Percentiles rank a stretch among this genome's conserved stretches.
These are phyloP conservation scores for Podila clonocystis DNA, from an alignment of 192 early-diverging fungal species.

Conservation along the genomic window DNA sequence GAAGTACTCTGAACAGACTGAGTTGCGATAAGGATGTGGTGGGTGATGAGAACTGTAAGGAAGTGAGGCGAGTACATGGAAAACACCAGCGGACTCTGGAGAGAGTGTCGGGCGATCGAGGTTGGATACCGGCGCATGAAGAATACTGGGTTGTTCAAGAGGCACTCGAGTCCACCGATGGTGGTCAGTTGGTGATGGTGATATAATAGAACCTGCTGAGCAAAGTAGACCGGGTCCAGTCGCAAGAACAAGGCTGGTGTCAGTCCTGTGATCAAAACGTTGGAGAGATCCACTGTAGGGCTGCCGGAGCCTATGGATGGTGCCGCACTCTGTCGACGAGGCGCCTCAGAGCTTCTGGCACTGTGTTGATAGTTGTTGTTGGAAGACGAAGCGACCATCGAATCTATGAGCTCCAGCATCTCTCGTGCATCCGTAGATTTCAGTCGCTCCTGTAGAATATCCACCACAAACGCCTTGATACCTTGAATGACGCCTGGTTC, in stretches of 20 bases:
- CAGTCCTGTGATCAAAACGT: slow-evolving; percentile 67
- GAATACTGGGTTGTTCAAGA: slow-evolving; percentile 29
- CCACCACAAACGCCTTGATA: slow-evolving; percentile 7
- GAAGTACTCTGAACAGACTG: slow-evolving; percentile 60
- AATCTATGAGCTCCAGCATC: slow-evolving; percentile 5
- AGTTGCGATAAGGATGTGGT: slow-evolving; percentile 69
- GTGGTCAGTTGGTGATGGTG: slow-evolving; percentile 54
- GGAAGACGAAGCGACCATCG: neutral
- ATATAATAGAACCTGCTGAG: slow-evolving; percentile 76
- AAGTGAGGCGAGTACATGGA: slow-evolving; percentile 73
- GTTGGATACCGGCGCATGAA: slow-evolving; percentile 53
- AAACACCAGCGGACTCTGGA: slow-evolving; percentile 50
- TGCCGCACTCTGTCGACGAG: neutral
- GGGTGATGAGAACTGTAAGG: slow-evolving; percentile 71
- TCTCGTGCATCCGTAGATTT: neutral
- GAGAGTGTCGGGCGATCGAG: slow-evolving; percentile 15
- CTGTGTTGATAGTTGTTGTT: neutral
- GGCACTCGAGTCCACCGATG: neutral
- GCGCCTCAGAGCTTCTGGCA: neutral
- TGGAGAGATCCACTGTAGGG: slow-evolving; percentile 55
- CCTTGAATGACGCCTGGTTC: slow-evolving; percentile 2
- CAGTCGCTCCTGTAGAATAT: slow-evolving; percentile 4
- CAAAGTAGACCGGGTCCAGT: slow-evolving; percentile 67
- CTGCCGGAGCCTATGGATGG: neutral
- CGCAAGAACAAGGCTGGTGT: slow-evolving; percentile 70